Conservation (phyloP, 345 rosid genomes). For the Eucalyptus curtisii region DNA sequence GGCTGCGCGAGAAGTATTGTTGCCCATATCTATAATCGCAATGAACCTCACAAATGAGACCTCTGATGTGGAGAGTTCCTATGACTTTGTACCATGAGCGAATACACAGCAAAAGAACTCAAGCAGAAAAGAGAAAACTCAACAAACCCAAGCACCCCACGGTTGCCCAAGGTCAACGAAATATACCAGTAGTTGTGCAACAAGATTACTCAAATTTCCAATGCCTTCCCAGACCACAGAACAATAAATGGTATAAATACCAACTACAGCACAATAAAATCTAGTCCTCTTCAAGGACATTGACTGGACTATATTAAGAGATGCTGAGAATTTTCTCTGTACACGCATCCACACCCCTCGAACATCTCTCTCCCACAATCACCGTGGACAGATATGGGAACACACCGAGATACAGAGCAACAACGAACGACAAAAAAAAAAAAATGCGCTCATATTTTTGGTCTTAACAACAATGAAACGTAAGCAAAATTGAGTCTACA, state of each 20-base stretch:
- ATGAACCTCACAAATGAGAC: constrained; percentile 21
- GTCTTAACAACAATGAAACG: not conserved
- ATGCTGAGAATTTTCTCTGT: not conserved
- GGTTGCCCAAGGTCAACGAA: constrained; percentile 13
- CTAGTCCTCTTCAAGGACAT: not conserved
- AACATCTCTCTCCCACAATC: not conserved
- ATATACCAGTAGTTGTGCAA: not conserved
- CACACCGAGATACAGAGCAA: not conserved
- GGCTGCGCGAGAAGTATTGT: constrained; percentile 81
- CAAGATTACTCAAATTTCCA: not conserved
- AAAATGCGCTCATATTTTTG: not conserved
- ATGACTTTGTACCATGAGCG: constrained; percentile 39
- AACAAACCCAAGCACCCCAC: constrained; percentile 41
- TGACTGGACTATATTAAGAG: not conserved
- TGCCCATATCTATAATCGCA: constrained; percentile 38
- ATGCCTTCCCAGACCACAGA: not conserved
- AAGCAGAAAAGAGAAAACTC: constrained; percentile 28
- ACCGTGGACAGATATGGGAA: not conserved
- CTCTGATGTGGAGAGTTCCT: constrained; percentile 25
- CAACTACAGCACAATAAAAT: not conserved
- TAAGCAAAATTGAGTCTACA: not conserved
- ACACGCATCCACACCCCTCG: not conserved
- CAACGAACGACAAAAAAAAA: not conserved
- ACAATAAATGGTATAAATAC: not conserved
- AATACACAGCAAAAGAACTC: constrained; percentile 22